A percentile compares a stretch with the other conserved stretches of the same genome.
phyloP scores from a whole-genome alignment of 2,329 filamentous ascomycete genomes.

The Fusarium sp. region DNA sequence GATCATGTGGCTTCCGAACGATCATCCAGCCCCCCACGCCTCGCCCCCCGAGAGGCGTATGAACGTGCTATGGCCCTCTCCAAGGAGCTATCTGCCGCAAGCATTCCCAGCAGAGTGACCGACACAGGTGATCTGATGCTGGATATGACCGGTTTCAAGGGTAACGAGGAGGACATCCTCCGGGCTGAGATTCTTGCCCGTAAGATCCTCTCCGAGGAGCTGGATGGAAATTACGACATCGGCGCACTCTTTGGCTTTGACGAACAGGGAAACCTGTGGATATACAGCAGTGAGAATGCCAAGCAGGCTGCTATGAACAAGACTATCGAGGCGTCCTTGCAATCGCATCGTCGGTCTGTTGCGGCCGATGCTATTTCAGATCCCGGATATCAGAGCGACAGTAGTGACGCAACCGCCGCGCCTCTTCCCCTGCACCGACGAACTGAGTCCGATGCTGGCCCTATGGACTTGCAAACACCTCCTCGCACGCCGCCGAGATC shows the following conservation, averaged over 20 bases:
- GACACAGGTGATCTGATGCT: conserved; percentile 96
- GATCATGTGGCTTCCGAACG: conserved; percentile 64
- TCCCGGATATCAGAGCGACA: conserved; percentile 95
- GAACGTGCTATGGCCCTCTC: conserved; percentile 88
- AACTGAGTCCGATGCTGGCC: conserved; percentile 76
- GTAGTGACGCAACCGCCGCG: conserved; percentile 72
- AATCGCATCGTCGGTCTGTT: conserved; percentile 63
- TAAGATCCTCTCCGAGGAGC: conserved; percentile 91
- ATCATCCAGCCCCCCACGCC: conserved; percentile 82
- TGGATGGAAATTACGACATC: conserved; percentile 96
- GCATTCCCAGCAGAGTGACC: conserved; percentile 94
- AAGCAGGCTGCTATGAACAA: conserved; percentile 87
- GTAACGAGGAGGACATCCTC: conserved; percentile 91
- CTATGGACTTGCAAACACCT: conserved; percentile 71
- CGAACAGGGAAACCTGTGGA: conserved; percentile 98
- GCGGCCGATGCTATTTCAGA: conserved; percentile 89
- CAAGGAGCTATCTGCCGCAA: conserved; percentile 87
- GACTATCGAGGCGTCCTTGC: conserved; percentile 67
- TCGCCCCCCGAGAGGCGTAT: conserved; percentile 81
- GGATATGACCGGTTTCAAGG: conserved; percentile 98
- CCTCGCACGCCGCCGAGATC: conserved; percentile 78
- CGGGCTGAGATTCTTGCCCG: conserved; percentile 94
- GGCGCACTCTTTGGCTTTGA: conserved; percentile 95
- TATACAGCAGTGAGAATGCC: conserved; percentile 97
- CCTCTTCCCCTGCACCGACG: conserved; percentile 69